phyloP scores from a whole-genome alignment of 768 basidiomycete species.

The Termitomyces sp. region DNA sequence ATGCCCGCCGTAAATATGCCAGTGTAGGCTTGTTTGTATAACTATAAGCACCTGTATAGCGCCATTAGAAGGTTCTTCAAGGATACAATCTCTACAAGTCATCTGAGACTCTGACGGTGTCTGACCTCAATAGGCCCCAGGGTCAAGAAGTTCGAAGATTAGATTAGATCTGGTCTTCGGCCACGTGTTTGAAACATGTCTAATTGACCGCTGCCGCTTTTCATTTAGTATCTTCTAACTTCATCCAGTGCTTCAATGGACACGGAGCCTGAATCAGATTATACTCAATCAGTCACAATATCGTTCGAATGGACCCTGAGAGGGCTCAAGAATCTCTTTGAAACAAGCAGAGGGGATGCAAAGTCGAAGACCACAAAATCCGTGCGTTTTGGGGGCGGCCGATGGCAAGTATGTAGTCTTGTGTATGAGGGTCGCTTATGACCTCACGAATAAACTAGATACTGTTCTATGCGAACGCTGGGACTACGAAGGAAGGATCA shows the following conservation, averaged over 20 bases:
- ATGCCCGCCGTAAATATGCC: too few relatives aligned
- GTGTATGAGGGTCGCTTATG: not conserved
- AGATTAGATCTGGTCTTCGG: too few relatives aligned
- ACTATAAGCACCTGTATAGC: too few relatives aligned
- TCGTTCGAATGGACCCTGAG: slow-evolving; percentile 79
- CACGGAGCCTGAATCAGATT: slow-evolving; percentile 32
- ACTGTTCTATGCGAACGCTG: slow-evolving; percentile 83
- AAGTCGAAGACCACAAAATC: slow-evolving; percentile 82
- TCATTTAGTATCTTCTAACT: too few relatives aligned
- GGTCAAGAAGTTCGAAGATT: too few relatives aligned
- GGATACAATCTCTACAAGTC: too few relatives aligned
- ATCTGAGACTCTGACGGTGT: too few relatives aligned
- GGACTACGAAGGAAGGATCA: slow-evolving; percentile 50
- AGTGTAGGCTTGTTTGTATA: too few relatives aligned
- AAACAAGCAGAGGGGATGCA: slow-evolving; percentile 72
- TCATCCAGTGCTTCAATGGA: not conserved
- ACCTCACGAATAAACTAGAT: slow-evolving; percentile 43
- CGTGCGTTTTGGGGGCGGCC: slow-evolving; percentile 69
- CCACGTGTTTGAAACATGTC: too few relatives aligned
- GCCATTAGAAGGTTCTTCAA: too few relatives aligned
- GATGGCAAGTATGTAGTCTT: slow-evolving; percentile 60
- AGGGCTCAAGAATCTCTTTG: slow-evolving; percentile 71
- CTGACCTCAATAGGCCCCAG: too few relatives aligned
- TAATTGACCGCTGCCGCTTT: too few relatives aligned
- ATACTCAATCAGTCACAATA: slow-evolving; percentile 53